These are phyloP conservation scores for Sugiyamaella lignohabitans DNA, from an alignment of 805 yeast species.

Conservation along the genomic window DNA sequence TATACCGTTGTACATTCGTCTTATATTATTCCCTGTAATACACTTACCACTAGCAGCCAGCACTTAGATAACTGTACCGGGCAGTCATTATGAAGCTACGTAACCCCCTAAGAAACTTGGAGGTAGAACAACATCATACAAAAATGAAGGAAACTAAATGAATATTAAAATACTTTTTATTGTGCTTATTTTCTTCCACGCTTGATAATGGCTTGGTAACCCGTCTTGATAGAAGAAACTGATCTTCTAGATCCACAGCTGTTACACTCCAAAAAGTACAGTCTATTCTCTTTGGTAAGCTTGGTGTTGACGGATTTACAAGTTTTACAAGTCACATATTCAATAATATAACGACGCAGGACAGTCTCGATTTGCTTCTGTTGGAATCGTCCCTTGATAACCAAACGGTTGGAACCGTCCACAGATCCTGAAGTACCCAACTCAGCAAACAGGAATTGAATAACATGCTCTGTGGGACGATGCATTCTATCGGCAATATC, in stretches of 20 bases:
- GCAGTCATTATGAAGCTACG: no score
- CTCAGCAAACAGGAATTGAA: conserved; percentile 95
- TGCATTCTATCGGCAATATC: conserved; percentile 90
- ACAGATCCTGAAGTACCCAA: conserved; percentile 99
- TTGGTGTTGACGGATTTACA: conserved; percentile 97
- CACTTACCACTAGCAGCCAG: no score
- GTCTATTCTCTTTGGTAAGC: conserved; percentile 93
- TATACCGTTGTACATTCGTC: no score
- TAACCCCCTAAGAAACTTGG: no score
- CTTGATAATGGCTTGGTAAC: conserved; percentile 81
- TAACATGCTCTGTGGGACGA: conserved; percentile 94
- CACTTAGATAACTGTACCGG: no score
- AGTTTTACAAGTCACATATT: conserved; percentile 97
- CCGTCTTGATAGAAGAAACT: conserved; percentile 94
- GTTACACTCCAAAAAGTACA: conserved; percentile 95
- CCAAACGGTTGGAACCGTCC: conserved; percentile 95
- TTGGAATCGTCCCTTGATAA: conserved; percentile 96
- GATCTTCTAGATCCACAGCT: conserved; percentile 97
- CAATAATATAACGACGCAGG: conserved; percentile 90
- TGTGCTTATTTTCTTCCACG: conserved; percentile 21
- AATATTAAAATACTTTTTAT: no score
- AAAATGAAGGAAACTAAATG: no score
- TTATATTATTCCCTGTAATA: no score
- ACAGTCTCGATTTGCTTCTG: conserved; percentile 97
- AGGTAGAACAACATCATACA: no score